These are phyloP conservation scores for Gossypium davidsonii DNA, from an alignment of 441 rosid species.

Conservation along the genomic window DNA sequence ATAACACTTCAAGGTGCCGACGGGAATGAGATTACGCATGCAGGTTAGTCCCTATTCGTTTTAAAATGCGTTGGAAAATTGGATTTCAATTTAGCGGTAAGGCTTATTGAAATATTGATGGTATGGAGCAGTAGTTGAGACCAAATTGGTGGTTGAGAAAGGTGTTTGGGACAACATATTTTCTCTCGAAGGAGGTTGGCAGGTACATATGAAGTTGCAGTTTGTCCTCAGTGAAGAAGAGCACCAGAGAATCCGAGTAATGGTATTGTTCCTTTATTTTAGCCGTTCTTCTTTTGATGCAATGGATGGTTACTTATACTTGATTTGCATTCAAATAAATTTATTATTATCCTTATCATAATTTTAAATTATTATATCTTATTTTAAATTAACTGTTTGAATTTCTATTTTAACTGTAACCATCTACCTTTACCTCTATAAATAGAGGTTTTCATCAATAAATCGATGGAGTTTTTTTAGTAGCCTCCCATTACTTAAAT, in stretches of 20 bases:
- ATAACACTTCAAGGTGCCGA: conserved; percentile 48
- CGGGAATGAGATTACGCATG: conserved; percentile 51
- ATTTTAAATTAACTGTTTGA: too few species aligned
- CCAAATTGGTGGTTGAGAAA: conserved; percentile 65
- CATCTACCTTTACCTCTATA: too few species aligned
- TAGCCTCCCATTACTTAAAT: too few species aligned
- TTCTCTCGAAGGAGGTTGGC: conserved; percentile 63
- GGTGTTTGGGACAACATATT: conserved; percentile 64
- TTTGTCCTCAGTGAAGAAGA: conserved; percentile 82
- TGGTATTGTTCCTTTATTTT: conserved; percentile 20
- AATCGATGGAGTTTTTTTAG: too few species aligned
- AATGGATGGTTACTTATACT: neutral
- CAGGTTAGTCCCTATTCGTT: conserved; percentile 34
- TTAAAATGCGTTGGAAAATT: neutral
- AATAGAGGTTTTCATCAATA: too few species aligned
- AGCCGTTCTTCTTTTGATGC: neutral
- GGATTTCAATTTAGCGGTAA: conserved; percentile 4
- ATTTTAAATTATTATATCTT: too few species aligned
- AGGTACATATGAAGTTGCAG: conserved; percentile 64
- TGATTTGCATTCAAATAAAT: too few species aligned
- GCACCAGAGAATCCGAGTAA: conserved; percentile 47
- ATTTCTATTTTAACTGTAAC: too few species aligned
- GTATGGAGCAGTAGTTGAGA: conserved; percentile 48
- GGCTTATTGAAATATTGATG: conserved; percentile 13
- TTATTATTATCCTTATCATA: too few species aligned